These are phyloP conservation scores for Ceratopteris richardii DNA, from an alignment of 75 land plant species.

Conservation along the genomic window DNA sequence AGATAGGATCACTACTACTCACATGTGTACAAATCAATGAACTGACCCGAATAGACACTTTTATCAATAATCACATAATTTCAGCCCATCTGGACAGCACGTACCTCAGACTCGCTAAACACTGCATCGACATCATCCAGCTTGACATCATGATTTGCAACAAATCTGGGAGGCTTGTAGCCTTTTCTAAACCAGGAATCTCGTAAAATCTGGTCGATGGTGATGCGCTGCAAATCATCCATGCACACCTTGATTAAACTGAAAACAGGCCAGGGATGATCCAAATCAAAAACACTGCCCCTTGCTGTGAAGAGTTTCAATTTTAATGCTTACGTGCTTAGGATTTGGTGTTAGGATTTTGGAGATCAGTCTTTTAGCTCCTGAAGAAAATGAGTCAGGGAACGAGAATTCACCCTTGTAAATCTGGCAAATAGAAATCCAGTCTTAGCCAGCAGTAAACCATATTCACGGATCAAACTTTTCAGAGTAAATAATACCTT, in stretches of 20 bases:
- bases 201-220: slow-evolving; percentile 28
- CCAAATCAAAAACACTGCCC: too few species aligned
- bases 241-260: too few species aligned
- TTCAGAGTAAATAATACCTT: neutral
- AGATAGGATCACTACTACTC: too few species aligned
- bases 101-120: slow-evolving; percentile 2
- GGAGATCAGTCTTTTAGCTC: slow-evolving; percentile 20
- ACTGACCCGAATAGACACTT: too few species aligned
- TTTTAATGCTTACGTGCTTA: slow-evolving; percentile 16
- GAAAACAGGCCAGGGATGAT: too few species aligned
- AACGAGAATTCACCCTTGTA: slow-evolving; percentile 32
- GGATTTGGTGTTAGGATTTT: slow-evolving; percentile 37
- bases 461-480: too few species aligned
- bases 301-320: too few species aligned
- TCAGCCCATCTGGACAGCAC: too few species aligned
- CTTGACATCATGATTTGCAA: slow-evolving; percentile 22
- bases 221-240: slow-evolving; percentile 34
- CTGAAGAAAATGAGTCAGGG: slow-evolving; percentile 41
- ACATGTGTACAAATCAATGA: too few species aligned
- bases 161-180: slow-evolving; percentile 29
- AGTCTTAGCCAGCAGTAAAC: neutral
- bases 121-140: slow-evolving; percentile 41
- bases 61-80: too few species aligned
- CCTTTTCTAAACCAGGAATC: slow-evolving; percentile 43
- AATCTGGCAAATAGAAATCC: slow-evolving; percentile 11